Conservation (phyloP, 176 grass and related monocot species). For the Ampelocalamus luodianensis region DNA sequence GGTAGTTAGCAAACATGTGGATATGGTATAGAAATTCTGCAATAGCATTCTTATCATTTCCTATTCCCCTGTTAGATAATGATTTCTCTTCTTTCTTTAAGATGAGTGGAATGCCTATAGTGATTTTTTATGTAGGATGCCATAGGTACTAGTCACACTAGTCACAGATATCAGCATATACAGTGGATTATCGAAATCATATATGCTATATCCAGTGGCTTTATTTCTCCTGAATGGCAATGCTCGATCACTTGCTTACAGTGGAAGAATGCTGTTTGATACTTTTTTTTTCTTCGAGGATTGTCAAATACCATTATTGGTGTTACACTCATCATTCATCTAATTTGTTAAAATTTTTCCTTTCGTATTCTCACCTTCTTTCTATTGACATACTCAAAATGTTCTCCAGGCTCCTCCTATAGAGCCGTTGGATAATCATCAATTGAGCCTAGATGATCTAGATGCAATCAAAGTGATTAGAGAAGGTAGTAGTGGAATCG, state of each 20-base stretch:
- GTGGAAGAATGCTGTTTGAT: constrained; percentile 9
- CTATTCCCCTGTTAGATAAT: not conserved
- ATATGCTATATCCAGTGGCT: not conserved
- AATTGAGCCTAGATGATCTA: constrained; percentile 80
- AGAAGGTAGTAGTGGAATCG: constrained; percentile 82
- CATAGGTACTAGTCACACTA: not conserved
- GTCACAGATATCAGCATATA: constrained; percentile 6
- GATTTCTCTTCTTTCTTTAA: not conserved
- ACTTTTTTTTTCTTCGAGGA: not conserved
- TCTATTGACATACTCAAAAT: not conserved
- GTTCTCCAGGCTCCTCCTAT: constrained; percentile 64
- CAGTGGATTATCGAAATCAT: not conserved
- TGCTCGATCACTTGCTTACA: not conserved
- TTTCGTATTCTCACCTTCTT: not conserved
- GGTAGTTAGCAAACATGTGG: not conserved
- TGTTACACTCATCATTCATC: not conserved
- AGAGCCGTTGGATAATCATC: constrained; percentile 66
- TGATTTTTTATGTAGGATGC: not conserved
- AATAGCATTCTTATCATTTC: not conserved
- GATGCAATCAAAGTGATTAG: constrained; percentile 89
- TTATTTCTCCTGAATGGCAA: not conserved
- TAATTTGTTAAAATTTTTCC: not conserved
- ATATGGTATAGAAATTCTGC: not conserved
- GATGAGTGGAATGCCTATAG: constrained; percentile 27
- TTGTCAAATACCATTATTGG: not conserved